phyloP scores from a whole-genome alignment of 148 eudicot species.

The Rheum nobile region DNA sequence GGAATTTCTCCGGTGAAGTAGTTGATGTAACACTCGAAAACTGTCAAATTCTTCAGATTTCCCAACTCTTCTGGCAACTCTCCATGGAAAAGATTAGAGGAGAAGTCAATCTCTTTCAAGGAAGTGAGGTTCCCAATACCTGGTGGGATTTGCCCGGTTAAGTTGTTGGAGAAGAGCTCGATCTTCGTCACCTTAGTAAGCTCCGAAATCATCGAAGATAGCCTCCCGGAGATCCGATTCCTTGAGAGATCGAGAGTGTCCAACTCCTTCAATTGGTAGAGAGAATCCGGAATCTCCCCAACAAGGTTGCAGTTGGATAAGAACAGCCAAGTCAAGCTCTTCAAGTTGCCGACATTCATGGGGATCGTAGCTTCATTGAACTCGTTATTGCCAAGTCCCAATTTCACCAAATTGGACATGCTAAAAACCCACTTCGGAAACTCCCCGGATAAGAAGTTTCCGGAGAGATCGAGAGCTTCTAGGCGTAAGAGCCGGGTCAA shows the following conservation, averaged over 20 bases:
- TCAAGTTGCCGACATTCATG: slow-evolving; percentile 43
- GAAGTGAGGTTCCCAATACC: slow-evolving; percentile 48
- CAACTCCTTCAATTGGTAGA: slow-evolving; percentile 44
- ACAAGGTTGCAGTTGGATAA: slow-evolving; percentile 34
- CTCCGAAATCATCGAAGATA: slow-evolving; percentile 41
- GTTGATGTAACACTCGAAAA: slow-evolving; percentile 54
- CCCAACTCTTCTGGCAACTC: slow-evolving; percentile 54
- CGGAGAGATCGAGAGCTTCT: slow-evolving; percentile 55
- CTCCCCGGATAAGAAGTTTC: slow-evolving; percentile 50
- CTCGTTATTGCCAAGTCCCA: slow-evolving; percentile 50
- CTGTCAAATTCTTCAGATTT: slow-evolving; percentile 53
- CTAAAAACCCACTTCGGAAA: slow-evolving; percentile 73
- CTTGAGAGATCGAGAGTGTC: slow-evolving; percentile 50
- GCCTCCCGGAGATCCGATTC: slow-evolving; percentile 52
- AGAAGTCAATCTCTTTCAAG: slow-evolving; percentile 72
- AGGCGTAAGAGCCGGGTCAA: slow-evolving; percentile 43
- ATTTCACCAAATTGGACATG: slow-evolving; percentile 34
- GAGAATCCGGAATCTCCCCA: slow-evolving; percentile 69
- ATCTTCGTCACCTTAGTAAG: slow-evolving; percentile 46
- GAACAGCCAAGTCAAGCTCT: slow-evolving; percentile 52
- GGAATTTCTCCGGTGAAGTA: slow-evolving; percentile 71
- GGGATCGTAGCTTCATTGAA: slow-evolving; percentile 64
- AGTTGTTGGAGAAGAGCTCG: slow-evolving; percentile 61
- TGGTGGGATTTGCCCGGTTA: slow-evolving; percentile 65
- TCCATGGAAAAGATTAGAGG: slow-evolving; percentile 64